Evolutionary conservation across 2,329 filamentous ascomycete genomes (phyloP), one percentile per base, ranked within the genome.

Genomic region (Harringtonia lauricola): DNA sequence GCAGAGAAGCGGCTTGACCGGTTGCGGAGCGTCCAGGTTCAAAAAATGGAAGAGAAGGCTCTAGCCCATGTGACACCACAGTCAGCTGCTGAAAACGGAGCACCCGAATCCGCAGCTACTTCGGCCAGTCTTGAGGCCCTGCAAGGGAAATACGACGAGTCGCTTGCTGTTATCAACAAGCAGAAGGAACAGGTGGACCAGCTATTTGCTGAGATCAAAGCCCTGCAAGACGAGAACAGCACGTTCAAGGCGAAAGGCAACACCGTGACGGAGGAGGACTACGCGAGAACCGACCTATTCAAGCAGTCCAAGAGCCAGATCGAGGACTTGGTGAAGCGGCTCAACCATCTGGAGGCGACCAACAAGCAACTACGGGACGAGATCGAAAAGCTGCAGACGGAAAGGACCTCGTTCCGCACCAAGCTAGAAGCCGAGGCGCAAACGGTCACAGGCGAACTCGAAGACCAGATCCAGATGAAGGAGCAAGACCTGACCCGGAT

Each of bases 1-100:
- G 92, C 92, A 0, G 92, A 98, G 61, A 94, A 94, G 67, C 92
- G 88, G 59, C 70, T 96, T 42, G 92, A 98, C 59, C 79, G 92
- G 36, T 78, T 83, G 21, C 90, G 86, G 62, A 98, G 92, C 58
- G 68, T 80, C 15, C 88, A 94, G 45, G 88, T 95, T 2, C 85
- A 89, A 49, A 95, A 94, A 59, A 65, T 98, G 47, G 92, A 96
- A 60, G 84, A 87, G 55, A 86, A 95, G 63, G 88, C 89, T 28
- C 76, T 89, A 41, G 74, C 85, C 46, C 82, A 82, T 45, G 77
- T 75, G 14, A 65, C 72, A 8, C 68, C 65, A 56, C 58, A 61
- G 6, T 58, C 70, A 57, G 62, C 57, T 19, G 66, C 70, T 19
- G 64, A 74, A 47, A 78, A 80, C 51, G 79, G 79, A 24, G 36